phyloP scores from a whole-genome alignment of 352 stramenopile species.

The Blastocystis sp. region DNA sequence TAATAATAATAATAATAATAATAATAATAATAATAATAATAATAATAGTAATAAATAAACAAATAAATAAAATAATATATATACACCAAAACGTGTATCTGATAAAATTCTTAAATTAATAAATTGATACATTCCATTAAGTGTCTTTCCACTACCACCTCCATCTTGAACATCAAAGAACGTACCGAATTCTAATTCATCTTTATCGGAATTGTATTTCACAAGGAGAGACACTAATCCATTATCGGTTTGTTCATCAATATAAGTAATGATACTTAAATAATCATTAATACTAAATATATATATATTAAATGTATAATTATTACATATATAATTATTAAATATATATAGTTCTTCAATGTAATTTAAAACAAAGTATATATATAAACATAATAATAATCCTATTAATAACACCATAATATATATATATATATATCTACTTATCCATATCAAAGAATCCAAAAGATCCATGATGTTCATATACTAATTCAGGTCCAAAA shows the following conservation, averaged over 20 bases:
- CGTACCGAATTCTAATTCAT: constrained; percentile 27
- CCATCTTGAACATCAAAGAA: constrained; percentile 36
- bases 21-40: too few species aligned
- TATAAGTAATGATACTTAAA: constrained; percentile 28
- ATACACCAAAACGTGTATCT: constrained; percentile 13
- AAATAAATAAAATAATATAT: too few species aligned
- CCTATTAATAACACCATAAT: too few species aligned
- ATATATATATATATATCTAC: not conserved
- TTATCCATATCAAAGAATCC: constrained; percentile 38
- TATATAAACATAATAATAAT: too few species aligned
- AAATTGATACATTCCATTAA: constrained; percentile 25
- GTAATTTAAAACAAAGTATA: too few species aligned
- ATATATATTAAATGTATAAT: too few species aligned
- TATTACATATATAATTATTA: too few species aligned
- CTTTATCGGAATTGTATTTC: constrained; percentile 8
- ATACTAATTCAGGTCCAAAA: constrained; percentile 4
- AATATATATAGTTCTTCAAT: too few species aligned
- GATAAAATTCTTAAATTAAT: constrained; percentile 29
- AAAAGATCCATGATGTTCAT: constrained; percentile 22
- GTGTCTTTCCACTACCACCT: constrained; percentile 8
- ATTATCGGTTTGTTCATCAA: constrained; percentile 27
- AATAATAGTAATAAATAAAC: too few species aligned
- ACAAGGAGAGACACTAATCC: constrained; percentile 26
- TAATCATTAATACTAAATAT: constrained; percentile 33
- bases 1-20: too few species aligned